phyloP scores from a whole-genome alignment of 768 basidiomycete genomes.

The Saitozyma sp. region DNA sequence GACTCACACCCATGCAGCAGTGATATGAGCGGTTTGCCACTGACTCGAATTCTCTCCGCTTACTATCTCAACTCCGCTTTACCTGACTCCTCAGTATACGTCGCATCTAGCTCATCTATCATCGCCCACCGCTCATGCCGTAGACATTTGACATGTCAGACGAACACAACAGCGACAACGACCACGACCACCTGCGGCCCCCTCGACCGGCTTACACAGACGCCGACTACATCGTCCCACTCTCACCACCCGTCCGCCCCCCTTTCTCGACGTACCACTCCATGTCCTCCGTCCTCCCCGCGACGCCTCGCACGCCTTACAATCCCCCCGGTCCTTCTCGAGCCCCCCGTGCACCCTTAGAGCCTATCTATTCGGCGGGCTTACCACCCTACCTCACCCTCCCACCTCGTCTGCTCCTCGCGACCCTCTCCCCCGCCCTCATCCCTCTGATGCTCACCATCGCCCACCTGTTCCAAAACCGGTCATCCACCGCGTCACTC shows the following conservation, averaged over 20 bases:
- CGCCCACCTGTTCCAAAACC: conserved; percentile 75
- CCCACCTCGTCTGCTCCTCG: conserved; percentile 76
- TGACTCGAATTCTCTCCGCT: too few relatives aligned
- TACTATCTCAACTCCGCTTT: too few relatives aligned
- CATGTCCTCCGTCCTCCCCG: conserved; percentile 26
- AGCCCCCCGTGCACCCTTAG: neutral
- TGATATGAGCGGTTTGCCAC: too few relatives aligned
- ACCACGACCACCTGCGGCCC: conserved; percentile 19
- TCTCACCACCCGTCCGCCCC: conserved; percentile 39
- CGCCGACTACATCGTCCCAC: conserved; percentile 35
- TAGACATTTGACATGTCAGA: too few relatives aligned
- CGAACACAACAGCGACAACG: neutral
- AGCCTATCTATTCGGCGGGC: conserved; percentile 15
- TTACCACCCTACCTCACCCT: conserved; percentile 83
- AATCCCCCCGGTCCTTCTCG: conserved; percentile 7
- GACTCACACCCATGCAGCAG: too few relatives aligned
- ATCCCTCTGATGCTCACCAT: conserved; percentile 84
- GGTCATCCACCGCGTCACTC: conserved; percentile 66
- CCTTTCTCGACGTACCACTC: conserved; percentile 45
- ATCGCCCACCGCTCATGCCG: too few relatives aligned
- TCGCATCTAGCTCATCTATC: too few relatives aligned
- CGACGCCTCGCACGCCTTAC: conserved; percentile 38
- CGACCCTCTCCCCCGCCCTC: conserved; percentile 89
- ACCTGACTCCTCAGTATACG: too few relatives aligned
- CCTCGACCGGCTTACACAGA: conserved; percentile 20